Base-by-base conservation (phyloP, 2,329 filamentous ascomycete species). In the Aspergillus novoparasiticus region DNA sequence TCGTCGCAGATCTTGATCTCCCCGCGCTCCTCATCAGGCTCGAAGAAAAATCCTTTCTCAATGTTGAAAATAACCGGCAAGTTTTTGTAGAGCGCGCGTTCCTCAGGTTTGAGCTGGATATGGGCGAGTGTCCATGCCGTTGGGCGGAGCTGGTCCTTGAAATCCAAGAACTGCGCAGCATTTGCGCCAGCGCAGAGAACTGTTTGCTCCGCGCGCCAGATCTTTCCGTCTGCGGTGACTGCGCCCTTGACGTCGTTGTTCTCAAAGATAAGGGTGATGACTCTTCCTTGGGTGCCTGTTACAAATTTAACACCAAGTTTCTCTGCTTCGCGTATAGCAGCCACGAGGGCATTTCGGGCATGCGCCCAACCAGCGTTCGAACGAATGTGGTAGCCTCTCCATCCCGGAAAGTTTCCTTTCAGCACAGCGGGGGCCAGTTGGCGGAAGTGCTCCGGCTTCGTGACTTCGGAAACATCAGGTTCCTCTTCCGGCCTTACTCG, bases 341-440 rank as follows among this genome's bases (percentile, higher is more conserved):
- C 77, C 59, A 76, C 69, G 39, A 86, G 67, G 1, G 82, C 81
- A 43, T 81, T 80, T 10, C 79, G 75, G 12, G 84, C 84, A 68
- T 82, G 81, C 4, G 84, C 81, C 83, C 84, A 86, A 4, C 84
- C 84, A 16, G 82, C 82, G 19, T 79, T 78, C 23, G 73, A 70
- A n/a, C 73, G 70, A 65, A 78, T 78, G 66, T 71, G 77, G 69
- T 78, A 80, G 9, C 80, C 82, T 67, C 72, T 73, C 81, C 82
- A 83, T 9, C 74, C 75, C 0, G 79, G 74, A 59, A 82, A 82
- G 2, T 76, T 66, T 14, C 81, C 81, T 11, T 78, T 80, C 57
- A 83, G 69, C 0, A 85, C 79, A 12, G 78, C 62, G 1, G 84
- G 83, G 79, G 85, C 85, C 0, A 83, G 80, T 11, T 69, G 72